Evolutionary conservation across 495 filamentous ascomycete species (phyloP), one percentile per base, ranked within the genome.

Genomic region (Penicillium coffeae): DNA sequence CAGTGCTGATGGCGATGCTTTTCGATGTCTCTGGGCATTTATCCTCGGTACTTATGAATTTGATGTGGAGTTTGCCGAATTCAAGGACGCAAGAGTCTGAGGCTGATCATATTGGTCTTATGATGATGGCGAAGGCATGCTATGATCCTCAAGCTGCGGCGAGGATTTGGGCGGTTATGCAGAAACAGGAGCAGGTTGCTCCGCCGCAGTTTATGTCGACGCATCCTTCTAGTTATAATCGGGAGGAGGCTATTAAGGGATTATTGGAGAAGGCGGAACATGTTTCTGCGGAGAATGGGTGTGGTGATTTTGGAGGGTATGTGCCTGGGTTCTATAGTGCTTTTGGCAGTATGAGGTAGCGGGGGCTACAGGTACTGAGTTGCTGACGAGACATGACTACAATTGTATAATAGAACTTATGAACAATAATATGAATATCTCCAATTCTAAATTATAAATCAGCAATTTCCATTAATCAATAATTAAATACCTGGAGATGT

Each of bases 201-300:
- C 75, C 80, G 18, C 89, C 88, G 1, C 84, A 93, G 60, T 88
- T 90, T 66, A 64, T 95, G 61, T 90, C 86, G 21, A 95, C 91
- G 15, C 91, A 95, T 74, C 90, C 91, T 25, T 82, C 85, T 47
- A 82, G 81, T 48, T 74, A 76, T 34, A 88, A 81, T 54, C 78
- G 90, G 27, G 80, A 88, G 54, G 72, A 81, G 55, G 81, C 84
- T 49, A 87, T 95, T 45, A 64, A 75, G 55, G 76, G 83, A 63
- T 89, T 75, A 81, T 72, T 68, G 12, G 47, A 58, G 21, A 63
- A 65, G 51, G 71, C 71, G n/a, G 56, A 71, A 21, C 33, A 35
- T 2, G 49, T 61, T 7, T 73, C 66, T 44, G 52, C 59, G 5
- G 63, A 69, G 16, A 70, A 51, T 50, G 71, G 69, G 6, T 75